Evolutionary conservation across 106 monocot genomes (phyloP).

Genomic region (Dendrobium catenatum): DNA sequence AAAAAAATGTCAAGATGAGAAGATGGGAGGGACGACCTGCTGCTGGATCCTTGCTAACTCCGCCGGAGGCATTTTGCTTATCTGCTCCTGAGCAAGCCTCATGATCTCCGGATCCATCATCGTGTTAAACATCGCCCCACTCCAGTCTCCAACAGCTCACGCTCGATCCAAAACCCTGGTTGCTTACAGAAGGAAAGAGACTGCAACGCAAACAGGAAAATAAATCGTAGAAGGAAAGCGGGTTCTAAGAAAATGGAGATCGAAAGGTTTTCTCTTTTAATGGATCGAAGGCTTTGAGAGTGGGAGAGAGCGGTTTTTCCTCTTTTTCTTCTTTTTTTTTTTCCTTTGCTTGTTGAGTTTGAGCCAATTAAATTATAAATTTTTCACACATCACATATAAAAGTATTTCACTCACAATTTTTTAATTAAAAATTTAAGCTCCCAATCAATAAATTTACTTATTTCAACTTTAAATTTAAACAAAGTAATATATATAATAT

Average conservation of each 20-base stretch:
- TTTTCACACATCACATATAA: too few relatives aligned
- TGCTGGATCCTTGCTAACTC: constrained; percentile 92
- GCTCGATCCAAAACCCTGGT: neutral
- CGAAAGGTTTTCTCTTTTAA: neutral
- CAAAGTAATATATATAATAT: too few relatives aligned
- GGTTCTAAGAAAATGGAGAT: too few relatives aligned
- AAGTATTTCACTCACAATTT: too few relatives aligned
- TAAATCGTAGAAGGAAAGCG: neutral
- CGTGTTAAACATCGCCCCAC: constrained; percentile 33
- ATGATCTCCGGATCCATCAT: constrained; percentile 99
- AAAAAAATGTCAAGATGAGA: neutral
- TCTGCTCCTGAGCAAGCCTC: constrained; percentile 94
- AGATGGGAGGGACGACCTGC: constrained; percentile 36
- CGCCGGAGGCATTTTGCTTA: constrained; percentile 73
- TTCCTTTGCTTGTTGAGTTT: too few relatives aligned
- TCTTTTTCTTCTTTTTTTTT: too few relatives aligned
- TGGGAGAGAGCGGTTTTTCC: too few relatives aligned
- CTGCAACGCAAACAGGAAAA: neutral
- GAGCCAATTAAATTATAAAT: too few relatives aligned
- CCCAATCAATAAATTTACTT: too few relatives aligned
- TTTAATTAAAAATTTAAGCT: too few relatives aligned
- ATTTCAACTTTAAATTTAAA: too few relatives aligned
- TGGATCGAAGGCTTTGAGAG: too few relatives aligned
- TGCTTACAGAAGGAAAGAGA: neutral
- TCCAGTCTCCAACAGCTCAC: constrained; percentile 2